Base-by-base conservation (phyloP, 1,284 basidiomycete genomes). In the Irpex sp. region DNA sequence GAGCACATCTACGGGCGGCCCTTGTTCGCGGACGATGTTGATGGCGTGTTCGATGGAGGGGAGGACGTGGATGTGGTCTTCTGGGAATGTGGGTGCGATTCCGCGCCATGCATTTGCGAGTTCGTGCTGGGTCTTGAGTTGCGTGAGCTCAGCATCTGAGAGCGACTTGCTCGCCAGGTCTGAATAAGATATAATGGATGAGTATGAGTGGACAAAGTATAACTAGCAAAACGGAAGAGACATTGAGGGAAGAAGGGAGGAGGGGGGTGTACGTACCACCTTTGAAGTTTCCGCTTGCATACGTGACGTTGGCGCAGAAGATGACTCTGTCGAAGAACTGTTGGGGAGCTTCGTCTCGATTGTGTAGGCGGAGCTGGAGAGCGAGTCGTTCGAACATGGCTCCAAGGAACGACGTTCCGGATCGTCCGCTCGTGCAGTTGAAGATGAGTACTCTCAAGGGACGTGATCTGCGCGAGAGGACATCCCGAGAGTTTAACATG, bases 231-330 rank as follows among this genome's bases (percentile, higher is more conserved):
- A 28, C 28, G 2, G 28, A 28, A 28, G 28, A 28, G 28, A 28
- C 39, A 3, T 5, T 10, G 7, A n/a, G 10, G 39, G 39, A 42
- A 12, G 10, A 42, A 12, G 39, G n/a, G 6, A 9, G 39, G 10
- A 42, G 10, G n/a, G 39, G n/a, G 39, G 39, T n/a, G 4, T 55
- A 51, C 87, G 69, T 67, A 93, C 94, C 94, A 61, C 93, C 90
- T 76, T 96, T 97, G 74, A 88, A 98, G 47, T 82, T 80, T 1
- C 97, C 96, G 67, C 91, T 86, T 1, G 85, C 82, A 70, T 96
- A 99, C 0, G 97, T 99, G 51, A 96, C 90, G 73, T 99, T 99
- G 28, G 95, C 90, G 74, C 95, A 98, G 75, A 99, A 99, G 60
- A 98, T 84, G 63, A 94, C 92, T 56, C 86, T 82, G 70, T 93